Base-by-base conservation (phyloP, 345 rosid genomes). In the Sonneratia alba region DNA sequence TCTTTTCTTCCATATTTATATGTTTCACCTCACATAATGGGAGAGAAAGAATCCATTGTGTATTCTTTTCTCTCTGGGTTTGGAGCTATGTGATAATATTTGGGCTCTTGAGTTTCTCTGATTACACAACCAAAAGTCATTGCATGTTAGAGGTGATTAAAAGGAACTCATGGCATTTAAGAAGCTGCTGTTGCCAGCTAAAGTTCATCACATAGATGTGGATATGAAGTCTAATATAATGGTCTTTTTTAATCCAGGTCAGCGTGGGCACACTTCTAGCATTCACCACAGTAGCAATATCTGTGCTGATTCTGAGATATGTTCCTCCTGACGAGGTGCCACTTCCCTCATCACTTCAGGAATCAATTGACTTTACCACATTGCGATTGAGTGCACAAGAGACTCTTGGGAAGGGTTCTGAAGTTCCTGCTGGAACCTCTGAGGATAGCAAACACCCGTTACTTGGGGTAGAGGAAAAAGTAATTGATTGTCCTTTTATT, bases 251-350 rank as follows among this genome's bases (percentile, higher is more conserved):
- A 12, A 12, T 34, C 19, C 88, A 95, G 99, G 99, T 95, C 72
- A 95, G 99, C 72, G 98, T 92, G 74, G 99, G 99, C 65, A 95
- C 99, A 14, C 99, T 95, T 82, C 84, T 92, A 76, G 99, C 99
- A 12, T 95, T 95, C 83, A 92, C 97, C 27, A 87, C 89, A 87
- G 99, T 90, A 65, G 98, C 99, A n/a, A 75, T 95, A 67, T 95
- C 91, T 55, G 97, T 95, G 57, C 78, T 95, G 82, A 87, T 95
- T 73, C 88, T 95, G 59, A 87, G 99, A 89, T 95, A 85, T 76
- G 97, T 95, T 70, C 97, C 97, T 22, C 99, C 99, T 53, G 96
- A 95, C 74, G 91, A 83, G 84, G 87, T 82, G 83, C 97, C 98
- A 38, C 75, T 88, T 75, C 97, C 91, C 1, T 76, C 96, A 36